Evolutionary conservation across 371 early-diverging fungal genomes (phyloP).

Genomic region (Parasitella parasitica): DNA sequence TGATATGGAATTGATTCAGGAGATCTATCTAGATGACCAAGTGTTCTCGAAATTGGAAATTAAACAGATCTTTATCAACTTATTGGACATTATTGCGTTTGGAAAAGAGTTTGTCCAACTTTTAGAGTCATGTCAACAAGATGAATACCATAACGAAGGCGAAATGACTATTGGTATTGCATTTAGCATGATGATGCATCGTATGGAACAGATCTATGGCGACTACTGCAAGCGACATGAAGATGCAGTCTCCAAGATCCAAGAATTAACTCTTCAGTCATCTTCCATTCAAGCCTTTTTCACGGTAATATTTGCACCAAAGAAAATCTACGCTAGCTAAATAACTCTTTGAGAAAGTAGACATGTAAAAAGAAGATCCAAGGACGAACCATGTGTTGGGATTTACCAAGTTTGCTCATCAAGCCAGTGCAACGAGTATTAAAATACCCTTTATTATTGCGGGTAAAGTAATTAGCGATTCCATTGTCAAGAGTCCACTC

Average conservation of each 20-base stretch:
- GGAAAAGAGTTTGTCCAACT: conserved; percentile 46
- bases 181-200: conserved; percentile 51
- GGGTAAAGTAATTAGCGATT: not conserved
- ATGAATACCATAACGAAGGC: not conserved
- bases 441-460: conserved; percentile 79
- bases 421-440: conserved; percentile 87
- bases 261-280: conserved; percentile 51
- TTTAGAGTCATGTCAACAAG: conserved; percentile 16
- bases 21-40: conserved; percentile 50
- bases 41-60: conserved; percentile 46
- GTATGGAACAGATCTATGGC: conserved; percentile 64
- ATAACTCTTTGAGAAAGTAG: conserved; percentile 10
- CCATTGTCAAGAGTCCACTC: not conserved
- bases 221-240: conserved; percentile 80
- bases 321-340: not conserved
- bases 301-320: conserved; percentile 31
- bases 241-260: conserved; percentile 57
- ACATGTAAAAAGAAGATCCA: conserved; percentile 53
- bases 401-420: conserved; percentile 74
- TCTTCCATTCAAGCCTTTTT: conserved; percentile 48
- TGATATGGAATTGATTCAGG: conserved; percentile 67
- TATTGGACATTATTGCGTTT: conserved; percentile 56
- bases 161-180: conserved; percentile 49
- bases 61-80: conserved; percentile 63
- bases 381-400: conserved; percentile 79